Conservation (phyloP, 768 basidiomycete species). For the Mycena haematopus region DNA sequence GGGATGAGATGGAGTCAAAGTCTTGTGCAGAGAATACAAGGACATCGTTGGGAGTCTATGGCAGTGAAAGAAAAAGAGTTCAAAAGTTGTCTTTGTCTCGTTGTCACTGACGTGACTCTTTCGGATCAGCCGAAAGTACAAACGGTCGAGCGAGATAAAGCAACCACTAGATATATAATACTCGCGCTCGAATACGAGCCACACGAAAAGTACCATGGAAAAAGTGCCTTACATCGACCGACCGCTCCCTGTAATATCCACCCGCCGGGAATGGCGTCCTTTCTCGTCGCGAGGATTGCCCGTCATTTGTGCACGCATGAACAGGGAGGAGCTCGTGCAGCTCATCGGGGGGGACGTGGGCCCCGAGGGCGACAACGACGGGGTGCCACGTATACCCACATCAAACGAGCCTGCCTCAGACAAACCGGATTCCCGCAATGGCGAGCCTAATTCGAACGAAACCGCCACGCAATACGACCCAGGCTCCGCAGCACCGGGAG, state of each 20-base stretch:
- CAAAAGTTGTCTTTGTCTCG: too few relatives aligned
- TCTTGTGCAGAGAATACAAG: not conserved
- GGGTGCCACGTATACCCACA: not conserved
- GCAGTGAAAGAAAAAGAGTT: not conserved
- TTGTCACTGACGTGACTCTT: not conserved
- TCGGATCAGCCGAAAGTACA: not conserved
- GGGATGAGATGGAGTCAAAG: not conserved
- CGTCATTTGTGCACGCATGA: not conserved
- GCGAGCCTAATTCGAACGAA: too few relatives aligned
- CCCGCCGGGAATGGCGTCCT: not conserved
- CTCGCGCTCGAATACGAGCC: too few relatives aligned
- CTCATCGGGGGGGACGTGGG: not conserved
- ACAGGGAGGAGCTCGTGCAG: not conserved
- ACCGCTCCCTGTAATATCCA: not conserved
- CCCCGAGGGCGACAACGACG: not conserved
- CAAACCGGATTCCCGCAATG: too few relatives aligned
- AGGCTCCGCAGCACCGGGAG: too few relatives aligned
- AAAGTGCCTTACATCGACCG: not conserved
- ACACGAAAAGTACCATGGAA: constrained; percentile 1
- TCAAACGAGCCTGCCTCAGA: not conserved
- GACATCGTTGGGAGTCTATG: too few relatives aligned
- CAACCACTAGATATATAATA: not conserved
- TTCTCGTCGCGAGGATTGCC: not conserved
- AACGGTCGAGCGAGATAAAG: not conserved
- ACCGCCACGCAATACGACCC: too few relatives aligned